Conservation (phyloP, 768 basidiomycete genomes). For the Sistotremastrum niveocremeum region DNA sequence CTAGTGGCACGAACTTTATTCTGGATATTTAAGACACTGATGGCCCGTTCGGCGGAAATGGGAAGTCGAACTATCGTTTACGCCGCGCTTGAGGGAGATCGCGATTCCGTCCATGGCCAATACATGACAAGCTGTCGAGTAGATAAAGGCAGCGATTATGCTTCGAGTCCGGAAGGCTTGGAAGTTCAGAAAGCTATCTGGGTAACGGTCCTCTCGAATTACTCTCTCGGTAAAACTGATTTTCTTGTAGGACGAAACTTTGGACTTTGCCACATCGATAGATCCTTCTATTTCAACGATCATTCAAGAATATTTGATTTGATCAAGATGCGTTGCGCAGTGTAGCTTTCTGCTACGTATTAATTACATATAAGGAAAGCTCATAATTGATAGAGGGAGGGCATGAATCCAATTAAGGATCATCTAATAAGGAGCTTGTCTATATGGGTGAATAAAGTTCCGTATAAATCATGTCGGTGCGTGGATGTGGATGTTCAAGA, state of each 20-base stretch:
- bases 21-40: not conserved
- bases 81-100: not conserved
- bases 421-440: too few relatives aligned
- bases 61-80: constrained; percentile 3
- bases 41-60: constrained; percentile 2
- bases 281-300: not conserved
- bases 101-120: not conserved
- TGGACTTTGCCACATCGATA: constrained; percentile 1
- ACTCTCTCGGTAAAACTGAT: not conserved
- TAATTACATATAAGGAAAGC: too few relatives aligned
- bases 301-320: constrained; percentile 1
- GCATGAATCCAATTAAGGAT: too few relatives aligned
- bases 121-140: constrained; percentile 1
- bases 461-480: too few relatives aligned
- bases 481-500: too few relatives aligned
- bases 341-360: too few relatives aligned
- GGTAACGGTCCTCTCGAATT: not conserved
- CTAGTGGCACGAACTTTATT: not conserved
- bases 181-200: constrained; percentile 1
- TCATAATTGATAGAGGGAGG: too few relatives aligned
- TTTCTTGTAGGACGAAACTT: constrained; percentile 1
- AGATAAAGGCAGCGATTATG: constrained; percentile 4
- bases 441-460: too few relatives aligned
- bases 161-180: not conserved
- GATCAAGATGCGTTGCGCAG: too few relatives aligned